Base-by-base conservation (phyloP, 306 rosid species). In the Elaeagnus macrophylla region DNA sequence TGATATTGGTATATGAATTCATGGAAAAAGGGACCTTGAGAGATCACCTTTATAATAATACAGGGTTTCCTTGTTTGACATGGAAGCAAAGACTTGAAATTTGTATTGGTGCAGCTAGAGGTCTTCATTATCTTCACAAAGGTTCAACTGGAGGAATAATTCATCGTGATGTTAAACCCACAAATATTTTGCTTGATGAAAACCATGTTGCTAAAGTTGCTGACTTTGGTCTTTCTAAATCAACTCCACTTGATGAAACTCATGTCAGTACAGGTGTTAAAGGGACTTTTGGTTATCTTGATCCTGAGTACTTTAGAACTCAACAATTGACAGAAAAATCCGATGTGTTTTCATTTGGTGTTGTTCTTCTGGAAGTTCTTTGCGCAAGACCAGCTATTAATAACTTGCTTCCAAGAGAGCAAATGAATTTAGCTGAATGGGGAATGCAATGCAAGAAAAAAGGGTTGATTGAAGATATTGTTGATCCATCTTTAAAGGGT, bases 81-180 rank as follows among this genome's bases (percentile, higher is more conserved):
- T 78, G 82, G 85, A 76, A 73, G 66, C 77, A 55, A 51, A 72
- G 85, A 60, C 82, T 79, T 36, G 82, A 82, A 37, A 82, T 82
- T 17, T 79, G 85, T 61, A 76, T 73, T 10, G 80, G 79, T 39
- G 74, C 86, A 9, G 80, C 80, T 2, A 70, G 57, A 43, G 85
- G 89, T 38, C 72, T 79, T 44, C 65, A 82, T 25, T 82, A 82
- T 64, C 78, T 79, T 57, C 80, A 79, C 74, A 73, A 56, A 58
- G 84, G 84, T 53, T 65, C 72, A 40, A 55, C 84, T 0, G 69
- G 74, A 3, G 76, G 88, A 9, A 82, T 73, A 57, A 82, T 82
- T 50, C 84, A 82, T 60, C 71, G 72, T 0, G 84, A 82, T 12
- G 80, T 82, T 0, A 80, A 77, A 62, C 68, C 86, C 70, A 76